These are phyloP conservation scores for Hymenoscyphus scutula DNA, from an alignment of 2,329 filamentous ascomycete species.

Conservation along the genomic window DNA sequence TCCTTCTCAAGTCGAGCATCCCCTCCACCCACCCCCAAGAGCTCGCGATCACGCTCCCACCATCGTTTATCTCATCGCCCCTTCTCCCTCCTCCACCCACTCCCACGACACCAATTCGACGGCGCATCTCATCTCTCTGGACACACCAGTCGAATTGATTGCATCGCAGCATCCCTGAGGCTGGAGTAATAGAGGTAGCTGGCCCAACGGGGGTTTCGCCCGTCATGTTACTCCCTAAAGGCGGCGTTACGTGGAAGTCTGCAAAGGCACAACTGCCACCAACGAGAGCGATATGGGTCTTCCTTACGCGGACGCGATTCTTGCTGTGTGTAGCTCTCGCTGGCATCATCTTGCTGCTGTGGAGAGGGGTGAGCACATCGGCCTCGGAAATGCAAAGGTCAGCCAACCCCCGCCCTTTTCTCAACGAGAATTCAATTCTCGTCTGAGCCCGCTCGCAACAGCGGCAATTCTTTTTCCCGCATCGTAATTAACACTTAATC, in stretches of 20 bases:
- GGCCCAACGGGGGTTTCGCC: conserved; percentile 41
- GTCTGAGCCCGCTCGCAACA: conserved; percentile 13
- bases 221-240: conserved; percentile 86
- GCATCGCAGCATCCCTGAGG: conserved; percentile 24
- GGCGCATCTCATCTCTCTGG: conserved; percentile 19
- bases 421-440: conserved; percentile 6
- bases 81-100: too few relatives aligned
- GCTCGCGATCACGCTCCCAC: conserved; percentile 20
- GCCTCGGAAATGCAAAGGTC: conserved; percentile 90
- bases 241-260: conserved; percentile 89
- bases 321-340: conserved; percentile 69
- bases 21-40: conserved; percentile 20
- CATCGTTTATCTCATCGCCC: not conserved
- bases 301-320: conserved; percentile 75
- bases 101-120: conserved; percentile 12
- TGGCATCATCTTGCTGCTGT: conserved; percentile 75
- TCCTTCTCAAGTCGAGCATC: too few relatives aligned
- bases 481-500: conserved; percentile 22
- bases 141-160: conserved; percentile 33
- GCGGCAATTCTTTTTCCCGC: not conserved
- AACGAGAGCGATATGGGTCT: conserved; percentile 66
- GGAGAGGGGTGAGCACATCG: conserved; percentile 78
- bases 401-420: conserved; percentile 23
- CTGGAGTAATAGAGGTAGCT: conserved; percentile 45
- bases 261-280: conserved; percentile 77